Percentiles rank a stretch among this genome's conserved stretches.
Evolutionary conservation across 331 rosid genomes (phyloP).

Genomic region (Malus hybrid): DNA sequence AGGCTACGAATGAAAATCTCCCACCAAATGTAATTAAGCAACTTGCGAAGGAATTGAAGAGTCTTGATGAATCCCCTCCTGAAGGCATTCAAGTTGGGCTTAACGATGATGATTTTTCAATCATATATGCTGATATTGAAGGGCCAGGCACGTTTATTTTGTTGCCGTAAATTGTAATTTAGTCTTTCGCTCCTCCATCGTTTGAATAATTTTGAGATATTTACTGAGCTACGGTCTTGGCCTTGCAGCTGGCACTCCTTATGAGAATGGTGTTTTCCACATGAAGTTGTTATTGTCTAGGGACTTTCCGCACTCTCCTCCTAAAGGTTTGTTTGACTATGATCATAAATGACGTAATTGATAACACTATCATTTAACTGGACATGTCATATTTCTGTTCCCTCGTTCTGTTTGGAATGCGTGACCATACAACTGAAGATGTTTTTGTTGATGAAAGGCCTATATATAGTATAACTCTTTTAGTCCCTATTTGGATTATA

Average conservation of each 20-base stretch:
- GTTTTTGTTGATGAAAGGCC: neutral
- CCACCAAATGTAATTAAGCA: constrained; percentile 96
- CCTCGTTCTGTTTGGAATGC: neutral
- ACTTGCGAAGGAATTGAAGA: constrained; percentile 97
- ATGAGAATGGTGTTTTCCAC: constrained; percentile 90
- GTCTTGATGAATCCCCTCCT: constrained; percentile 89
- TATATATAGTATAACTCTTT: too few species aligned
- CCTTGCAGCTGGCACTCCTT: constrained; percentile 91
- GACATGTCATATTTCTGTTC: neutral
- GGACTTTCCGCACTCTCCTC: constrained; percentile 92
- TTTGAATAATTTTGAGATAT: neutral
- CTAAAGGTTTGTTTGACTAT: constrained; percentile 56
- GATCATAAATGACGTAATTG: neutral
- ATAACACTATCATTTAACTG: neutral
- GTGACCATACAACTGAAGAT: neutral
- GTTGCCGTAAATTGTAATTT: neutral
- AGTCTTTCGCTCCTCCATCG: neutral
- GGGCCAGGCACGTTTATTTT: constrained; percentile 73
- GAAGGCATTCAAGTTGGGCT: constrained; percentile 94
- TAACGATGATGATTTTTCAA: constrained; percentile 87
- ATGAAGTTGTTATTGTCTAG: constrained; percentile 77
- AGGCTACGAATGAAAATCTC: constrained; percentile 98
- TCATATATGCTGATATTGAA: constrained; percentile 81
- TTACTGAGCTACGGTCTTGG: constrained; percentile 11
- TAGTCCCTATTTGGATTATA: neutral